A percentile compares a stretch with the other conserved stretches of the same genome.
phyloP scores from a whole-genome alignment of 2,329 filamentous ascomycete species.

The Pseudocercospora ulei region DNA sequence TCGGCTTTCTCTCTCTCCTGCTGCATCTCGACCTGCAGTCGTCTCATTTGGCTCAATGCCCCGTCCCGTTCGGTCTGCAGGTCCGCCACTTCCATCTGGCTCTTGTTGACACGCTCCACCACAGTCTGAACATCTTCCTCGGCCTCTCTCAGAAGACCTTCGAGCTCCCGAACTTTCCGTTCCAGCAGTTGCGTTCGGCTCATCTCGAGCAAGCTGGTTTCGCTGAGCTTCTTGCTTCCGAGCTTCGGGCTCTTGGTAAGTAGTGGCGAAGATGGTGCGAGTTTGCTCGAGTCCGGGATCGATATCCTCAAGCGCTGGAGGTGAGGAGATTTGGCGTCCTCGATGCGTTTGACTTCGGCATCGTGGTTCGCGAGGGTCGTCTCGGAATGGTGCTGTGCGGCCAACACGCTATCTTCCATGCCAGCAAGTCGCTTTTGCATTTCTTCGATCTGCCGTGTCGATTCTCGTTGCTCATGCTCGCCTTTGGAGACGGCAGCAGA shows the following conservation, averaged over 20 bases:
- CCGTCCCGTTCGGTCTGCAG: constrained; percentile 67
- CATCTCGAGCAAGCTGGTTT: constrained; percentile 50
- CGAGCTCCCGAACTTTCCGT: constrained; percentile 70
- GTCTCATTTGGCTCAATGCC: constrained; percentile 60
- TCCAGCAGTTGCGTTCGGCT: constrained; percentile 66
- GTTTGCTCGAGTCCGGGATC: constrained; percentile 43
- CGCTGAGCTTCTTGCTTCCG: constrained; percentile 49
- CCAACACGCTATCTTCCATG: constrained; percentile 74
- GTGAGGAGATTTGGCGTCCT: constrained; percentile 66
- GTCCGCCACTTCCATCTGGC: constrained; percentile 73
- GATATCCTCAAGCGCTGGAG: constrained; percentile 57
- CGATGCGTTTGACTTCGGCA: constrained; percentile 66
- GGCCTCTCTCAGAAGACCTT: constrained; percentile 65
- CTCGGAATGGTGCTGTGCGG: constrained; percentile 77
- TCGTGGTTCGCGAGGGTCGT: constrained; percentile 75
- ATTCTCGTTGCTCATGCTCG: constrained; percentile 70
- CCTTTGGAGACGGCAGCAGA: constrained; percentile 70
- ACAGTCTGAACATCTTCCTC: constrained; percentile 78
- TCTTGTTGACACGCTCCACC: constrained; percentile 68
- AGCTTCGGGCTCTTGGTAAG: constrained; percentile 43
- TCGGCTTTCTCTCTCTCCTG: constrained; percentile 54
- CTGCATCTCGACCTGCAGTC: constrained; percentile 58
- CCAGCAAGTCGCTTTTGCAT: constrained; percentile 70
- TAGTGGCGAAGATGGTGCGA: constrained; percentile 49
- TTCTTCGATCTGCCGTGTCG: constrained; percentile 69